Conservation (phyloP, 495 filamentous ascomycete genomes). For the Hapsidospora chrysogenum region DNA sequence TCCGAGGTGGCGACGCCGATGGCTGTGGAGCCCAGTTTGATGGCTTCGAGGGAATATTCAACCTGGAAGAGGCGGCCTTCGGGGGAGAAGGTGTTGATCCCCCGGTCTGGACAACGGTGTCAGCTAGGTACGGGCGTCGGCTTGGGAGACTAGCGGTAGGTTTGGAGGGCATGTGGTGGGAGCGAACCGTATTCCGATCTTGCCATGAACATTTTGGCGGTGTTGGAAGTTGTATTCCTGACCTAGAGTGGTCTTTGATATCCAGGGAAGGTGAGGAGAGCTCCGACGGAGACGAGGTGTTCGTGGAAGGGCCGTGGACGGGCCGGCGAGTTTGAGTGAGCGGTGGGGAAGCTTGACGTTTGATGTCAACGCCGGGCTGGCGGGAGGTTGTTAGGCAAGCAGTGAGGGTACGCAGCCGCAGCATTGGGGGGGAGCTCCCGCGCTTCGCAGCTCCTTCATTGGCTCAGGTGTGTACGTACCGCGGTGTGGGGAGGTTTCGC, state of each 20-base stretch:
- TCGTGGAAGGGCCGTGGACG: conserved; percentile 5
- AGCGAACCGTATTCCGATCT: conserved; percentile 92
- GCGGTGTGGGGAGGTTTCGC: too few relatives aligned
- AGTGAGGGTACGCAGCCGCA: conserved; percentile 3
- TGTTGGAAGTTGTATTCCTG: conserved; percentile 9
- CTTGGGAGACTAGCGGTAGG: background rate
- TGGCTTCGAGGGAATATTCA: conserved; percentile 99
- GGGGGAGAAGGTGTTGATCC: conserved; percentile 99
- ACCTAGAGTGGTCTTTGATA: background rate
- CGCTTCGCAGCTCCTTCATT: too few relatives aligned
- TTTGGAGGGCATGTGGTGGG: conserved; percentile 1
- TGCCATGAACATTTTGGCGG: conserved; percentile 91
- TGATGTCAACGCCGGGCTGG: too few relatives aligned
- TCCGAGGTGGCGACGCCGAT: conserved; percentile 92
- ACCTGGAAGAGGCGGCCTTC: conserved; percentile 99
- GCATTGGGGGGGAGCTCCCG: too few relatives aligned
- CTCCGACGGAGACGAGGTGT: conserved; percentile 6
- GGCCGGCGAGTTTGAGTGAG: conserved; percentile 3
- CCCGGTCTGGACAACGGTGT: conserved; percentile 66
- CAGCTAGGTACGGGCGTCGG: conserved; percentile 19
- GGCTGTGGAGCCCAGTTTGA: conserved; percentile 96
- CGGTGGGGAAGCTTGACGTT: conserved; percentile 9
- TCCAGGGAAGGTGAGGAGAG: background rate
- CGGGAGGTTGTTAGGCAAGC: conserved; percentile 3
- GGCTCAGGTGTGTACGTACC: too few relatives aligned